Conservation (phyloP, 73 alveolate genomes). For the Paramecium pentaurelia region DNA sequence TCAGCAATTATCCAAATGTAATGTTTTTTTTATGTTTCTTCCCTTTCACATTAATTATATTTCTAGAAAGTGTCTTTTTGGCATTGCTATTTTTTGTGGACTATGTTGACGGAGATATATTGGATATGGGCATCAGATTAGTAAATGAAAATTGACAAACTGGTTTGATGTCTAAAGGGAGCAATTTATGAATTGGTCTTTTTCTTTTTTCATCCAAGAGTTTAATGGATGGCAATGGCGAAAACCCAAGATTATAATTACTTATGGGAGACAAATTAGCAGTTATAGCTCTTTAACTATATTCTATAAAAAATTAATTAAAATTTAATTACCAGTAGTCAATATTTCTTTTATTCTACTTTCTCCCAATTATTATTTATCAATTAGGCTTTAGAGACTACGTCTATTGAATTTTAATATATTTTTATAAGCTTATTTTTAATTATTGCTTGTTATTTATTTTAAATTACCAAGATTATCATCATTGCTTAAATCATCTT, state of each 20-base stretch:
- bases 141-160: background rate
- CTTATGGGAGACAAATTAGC: background rate
- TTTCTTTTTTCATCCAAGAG: background rate
- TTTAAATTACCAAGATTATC: background rate
- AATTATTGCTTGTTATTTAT: background rate
- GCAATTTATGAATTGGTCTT: background rate
- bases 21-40: slow-evolving; percentile 22
- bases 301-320: background rate
- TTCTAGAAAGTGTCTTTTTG: background rate
- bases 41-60: background rate
- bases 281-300: background rate
- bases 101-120: background rate
- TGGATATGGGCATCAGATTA: background rate
- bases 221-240: background rate
- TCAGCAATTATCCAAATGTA: slow-evolving; percentile 28
- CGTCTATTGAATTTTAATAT: slow-evolving; percentile 21
- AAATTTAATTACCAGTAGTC: background rate
- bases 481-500: background rate
- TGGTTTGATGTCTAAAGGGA: background rate
- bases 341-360: background rate
- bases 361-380: background rate
- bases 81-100: background rate
- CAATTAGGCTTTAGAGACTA: background rate
- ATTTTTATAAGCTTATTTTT: slow-evolving; percentile 4
- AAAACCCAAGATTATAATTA: background rate